Evolutionary conservation across 495 filamentous ascomycete genomes (phyloP).

Genomic region (Hypoxylon perforatum): DNA sequence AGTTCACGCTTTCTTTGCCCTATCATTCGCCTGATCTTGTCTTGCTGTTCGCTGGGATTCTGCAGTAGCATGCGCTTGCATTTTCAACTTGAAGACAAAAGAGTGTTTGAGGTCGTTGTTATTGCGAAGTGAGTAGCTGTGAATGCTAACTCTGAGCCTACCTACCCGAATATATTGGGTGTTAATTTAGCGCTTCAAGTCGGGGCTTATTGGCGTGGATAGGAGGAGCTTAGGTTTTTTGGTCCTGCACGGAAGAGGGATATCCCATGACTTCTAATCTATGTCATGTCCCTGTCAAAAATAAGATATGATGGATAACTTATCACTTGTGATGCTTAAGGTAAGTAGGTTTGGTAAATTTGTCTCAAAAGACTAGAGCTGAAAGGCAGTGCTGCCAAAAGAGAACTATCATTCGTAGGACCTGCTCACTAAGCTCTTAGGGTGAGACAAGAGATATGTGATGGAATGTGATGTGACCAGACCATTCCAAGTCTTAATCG

Average conservation of each 20-base stretch:
- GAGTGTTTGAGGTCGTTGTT: constrained; percentile 2
- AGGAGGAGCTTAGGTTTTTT: too few relatives aligned
- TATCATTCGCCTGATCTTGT: constrained; percentile 21
- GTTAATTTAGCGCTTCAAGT: too few relatives aligned
- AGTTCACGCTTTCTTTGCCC: constrained; percentile 29
- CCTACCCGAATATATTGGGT: too few relatives aligned
- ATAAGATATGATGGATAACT: too few relatives aligned
- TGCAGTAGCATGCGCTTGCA: constrained; percentile 16
- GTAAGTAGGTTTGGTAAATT: neutral
- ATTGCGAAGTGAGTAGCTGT: neutral
- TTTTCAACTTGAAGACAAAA: constrained; percentile 21
- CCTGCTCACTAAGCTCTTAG: constrained; percentile 25
- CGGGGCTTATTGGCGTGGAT: too few relatives aligned
- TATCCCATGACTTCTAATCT: too few relatives aligned
- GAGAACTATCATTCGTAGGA: neutral
- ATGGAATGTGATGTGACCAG: constrained; percentile 33
- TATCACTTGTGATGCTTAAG: too few relatives aligned
- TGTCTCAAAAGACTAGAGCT: neutral
- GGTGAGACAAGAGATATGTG: constrained; percentile 31
- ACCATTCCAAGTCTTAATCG: constrained; percentile 16
- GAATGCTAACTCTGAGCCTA: too few relatives aligned
- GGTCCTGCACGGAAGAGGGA: too few relatives aligned
- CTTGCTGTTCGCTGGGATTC: constrained; percentile 28
- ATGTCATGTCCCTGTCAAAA: too few relatives aligned
- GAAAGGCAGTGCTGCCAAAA: constrained; percentile 7